phyloP scores from a whole-genome alignment of 805 yeast genomes.

The Cyberlindnera mycetangii region DNA sequence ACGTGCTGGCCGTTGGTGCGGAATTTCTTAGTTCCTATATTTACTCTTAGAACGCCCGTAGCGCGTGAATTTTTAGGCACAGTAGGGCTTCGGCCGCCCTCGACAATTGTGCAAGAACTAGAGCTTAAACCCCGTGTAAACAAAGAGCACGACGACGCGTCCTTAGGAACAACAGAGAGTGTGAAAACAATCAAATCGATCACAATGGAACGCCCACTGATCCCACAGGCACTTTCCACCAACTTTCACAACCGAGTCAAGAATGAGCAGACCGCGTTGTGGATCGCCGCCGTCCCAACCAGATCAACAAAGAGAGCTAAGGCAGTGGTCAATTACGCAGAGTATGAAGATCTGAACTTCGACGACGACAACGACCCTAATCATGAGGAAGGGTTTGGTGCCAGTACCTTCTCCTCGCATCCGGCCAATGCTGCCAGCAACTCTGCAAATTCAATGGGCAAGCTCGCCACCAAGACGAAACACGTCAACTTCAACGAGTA shows the following conservation, averaged over 20 bases:
- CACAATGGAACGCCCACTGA: constrained; percentile 27
- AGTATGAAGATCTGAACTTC: constrained; percentile 64
- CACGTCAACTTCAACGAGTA: constrained; percentile 26
- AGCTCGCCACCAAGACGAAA: constrained; percentile 26
- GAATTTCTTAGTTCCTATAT: background rate
- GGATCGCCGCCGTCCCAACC: constrained; percentile 70
- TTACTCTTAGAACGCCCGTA: background rate
- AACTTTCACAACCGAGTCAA: constrained; percentile 71
- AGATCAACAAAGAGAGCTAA: constrained; percentile 75
- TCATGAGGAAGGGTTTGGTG: constrained; percentile 19
- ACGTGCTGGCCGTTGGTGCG: constrained; percentile 1
- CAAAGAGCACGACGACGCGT: background rate
- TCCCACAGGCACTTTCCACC: constrained; percentile 80
- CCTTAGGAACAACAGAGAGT: background rate
- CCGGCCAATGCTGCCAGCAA: background rate
- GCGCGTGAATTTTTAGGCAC: background rate
- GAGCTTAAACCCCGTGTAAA: background rate
- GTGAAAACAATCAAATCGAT: background rate
- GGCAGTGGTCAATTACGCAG: constrained; percentile 78
- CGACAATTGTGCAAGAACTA: background rate
- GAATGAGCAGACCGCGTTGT: constrained; percentile 69
- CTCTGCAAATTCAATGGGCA: constrained; percentile 11
- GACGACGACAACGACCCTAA: constrained; percentile 45
- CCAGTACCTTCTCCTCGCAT: background rate
- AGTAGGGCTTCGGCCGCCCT: constrained; percentile 4